These are phyloP conservation scores for Dinochytrium kinnereticum DNA, from an alignment of 371 early-diverging fungal species.

Conservation along the genomic window DNA sequence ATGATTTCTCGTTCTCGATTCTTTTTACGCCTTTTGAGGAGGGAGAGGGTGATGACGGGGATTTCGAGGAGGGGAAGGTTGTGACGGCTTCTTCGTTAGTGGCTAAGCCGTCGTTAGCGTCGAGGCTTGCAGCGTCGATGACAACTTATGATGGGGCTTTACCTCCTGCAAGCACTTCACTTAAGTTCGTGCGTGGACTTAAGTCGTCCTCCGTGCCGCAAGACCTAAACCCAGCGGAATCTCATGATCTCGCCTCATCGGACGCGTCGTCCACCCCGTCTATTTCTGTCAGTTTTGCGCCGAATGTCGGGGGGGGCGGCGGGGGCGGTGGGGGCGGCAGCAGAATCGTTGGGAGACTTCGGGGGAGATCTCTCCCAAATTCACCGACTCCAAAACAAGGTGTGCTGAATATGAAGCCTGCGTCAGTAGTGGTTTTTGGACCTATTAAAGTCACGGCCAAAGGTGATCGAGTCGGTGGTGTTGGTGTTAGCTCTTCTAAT, in stretches of 20 bases:
- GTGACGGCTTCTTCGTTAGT: too few relatives aligned
- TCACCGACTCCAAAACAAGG: neutral
- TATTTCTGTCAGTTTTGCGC: neutral
- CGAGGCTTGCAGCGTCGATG: too few relatives aligned
- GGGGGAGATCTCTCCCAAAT: neutral
- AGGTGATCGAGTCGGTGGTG: neutral
- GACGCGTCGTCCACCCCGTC: neutral
- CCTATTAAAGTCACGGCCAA: constrained; percentile 9
- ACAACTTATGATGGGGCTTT: too few relatives aligned
- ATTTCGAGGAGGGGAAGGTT: too few relatives aligned
- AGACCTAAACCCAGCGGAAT: too few relatives aligned
- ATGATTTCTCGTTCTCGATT: constrained; percentile 42
- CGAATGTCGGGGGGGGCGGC: neutral
- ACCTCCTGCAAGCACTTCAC: too few relatives aligned
- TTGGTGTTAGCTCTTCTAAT: neutral
- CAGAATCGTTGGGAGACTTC: neutral
- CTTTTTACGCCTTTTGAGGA: constrained; percentile 15
- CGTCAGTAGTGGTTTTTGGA: neutral
- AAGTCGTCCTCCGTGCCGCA: too few relatives aligned
- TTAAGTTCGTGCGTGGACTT: too few relatives aligned
- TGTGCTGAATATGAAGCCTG: neutral
- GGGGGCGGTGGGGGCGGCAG: neutral
- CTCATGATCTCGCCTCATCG: too few relatives aligned
- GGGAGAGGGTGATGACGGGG: too few relatives aligned
- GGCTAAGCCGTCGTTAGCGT: too few relatives aligned